Base-by-base conservation (phyloP, 2,329 filamentous ascomycete species). In the Cercospora zeae-maydis region DNA sequence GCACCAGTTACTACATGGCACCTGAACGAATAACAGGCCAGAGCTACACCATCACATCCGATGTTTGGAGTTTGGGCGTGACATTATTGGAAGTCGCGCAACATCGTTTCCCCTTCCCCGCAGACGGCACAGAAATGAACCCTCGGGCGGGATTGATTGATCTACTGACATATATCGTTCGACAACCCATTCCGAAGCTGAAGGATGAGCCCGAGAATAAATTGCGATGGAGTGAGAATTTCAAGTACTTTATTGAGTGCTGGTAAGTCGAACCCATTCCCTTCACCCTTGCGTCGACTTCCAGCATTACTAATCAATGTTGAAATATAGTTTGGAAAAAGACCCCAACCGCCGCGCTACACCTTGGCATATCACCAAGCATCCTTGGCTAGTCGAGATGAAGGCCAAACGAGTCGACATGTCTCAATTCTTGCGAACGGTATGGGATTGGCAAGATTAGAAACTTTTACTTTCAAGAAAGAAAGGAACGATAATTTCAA, bases 181-280 rank as follows among this genome's bases (percentile, higher is more conserved):
- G 92, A 69, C 95, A 99, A 76, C 89, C 91, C 3, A 96, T 98
- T 63, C 95, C 95, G 2, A 96, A 92, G 76, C 82, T 99, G 67
- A 98, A 97, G 78, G 95, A 99, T 70, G 95, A 99, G 78, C 72
- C 73, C 3, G 74, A 75, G 36, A 91, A 90, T 69, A 88, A 88
- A 63, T 96, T 99, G 69, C 89, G 88, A 74, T 99, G 95, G 95
- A 96, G 91, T 70, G 91, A 96, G 71, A 96, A 91, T 74, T 98
- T 99, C 79, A 99, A 99, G 77, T 97, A 97, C 76, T 99, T 99
- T 72, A 97, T 99, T 72, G 93, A 97, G 79, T 97, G 93, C 86
- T 98, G 95, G 93, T 98, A 85, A 75, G 91, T 54, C 5, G n/a
- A 14, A 33, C 14, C 21, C 6, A n/a, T 27, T 8, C 33, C 31